Conservation (phyloP, 306 rosid species). For the Ochetophila trinervis region DNA sequence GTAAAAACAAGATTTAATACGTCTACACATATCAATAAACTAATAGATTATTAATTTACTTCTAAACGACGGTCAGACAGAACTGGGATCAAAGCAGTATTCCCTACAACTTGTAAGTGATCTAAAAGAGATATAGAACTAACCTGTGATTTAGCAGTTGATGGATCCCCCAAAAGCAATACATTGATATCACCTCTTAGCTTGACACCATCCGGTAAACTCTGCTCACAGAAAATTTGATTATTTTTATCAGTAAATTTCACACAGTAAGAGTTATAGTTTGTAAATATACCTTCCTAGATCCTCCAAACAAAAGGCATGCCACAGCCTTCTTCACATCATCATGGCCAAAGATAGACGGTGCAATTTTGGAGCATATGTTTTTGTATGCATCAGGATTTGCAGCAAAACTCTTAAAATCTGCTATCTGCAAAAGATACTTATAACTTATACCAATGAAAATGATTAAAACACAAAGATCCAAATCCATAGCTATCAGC, state of each 20-base stretch:
- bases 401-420: conserved; percentile 83
- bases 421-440: conserved; percentile 69
- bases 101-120: conserved; percentile 5
- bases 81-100: conserved; percentile 2
- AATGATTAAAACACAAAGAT: not conserved
- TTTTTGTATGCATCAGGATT: conserved; percentile 72
- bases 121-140: not conserved
- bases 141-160: conserved; percentile 98
- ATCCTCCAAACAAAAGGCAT: conserved; percentile 94
- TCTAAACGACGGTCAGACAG: conserved; percentile 3
- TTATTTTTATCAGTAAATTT: conserved; percentile 14
- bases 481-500: too few species aligned
- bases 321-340: conserved; percentile 92
- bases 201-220: conserved; percentile 94
- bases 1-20: conserved; percentile 8
- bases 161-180: conserved; percentile 96
- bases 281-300: conserved; percentile 66
- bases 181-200: conserved; percentile 96
- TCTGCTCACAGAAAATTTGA: conserved; percentile 44
- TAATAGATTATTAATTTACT: conserved; percentile 18
- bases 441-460: not conserved
- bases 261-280: not conserved
- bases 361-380: conserved; percentile 90
- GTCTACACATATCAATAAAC: conserved; percentile 5
- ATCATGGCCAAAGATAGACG: conserved; percentile 94